A percentile compares a stretch with the other conserved stretches of the same genome.
phyloP scores from a whole-genome alignment of 257 asterid genomes.

The Solanum dulcamara region DNA sequence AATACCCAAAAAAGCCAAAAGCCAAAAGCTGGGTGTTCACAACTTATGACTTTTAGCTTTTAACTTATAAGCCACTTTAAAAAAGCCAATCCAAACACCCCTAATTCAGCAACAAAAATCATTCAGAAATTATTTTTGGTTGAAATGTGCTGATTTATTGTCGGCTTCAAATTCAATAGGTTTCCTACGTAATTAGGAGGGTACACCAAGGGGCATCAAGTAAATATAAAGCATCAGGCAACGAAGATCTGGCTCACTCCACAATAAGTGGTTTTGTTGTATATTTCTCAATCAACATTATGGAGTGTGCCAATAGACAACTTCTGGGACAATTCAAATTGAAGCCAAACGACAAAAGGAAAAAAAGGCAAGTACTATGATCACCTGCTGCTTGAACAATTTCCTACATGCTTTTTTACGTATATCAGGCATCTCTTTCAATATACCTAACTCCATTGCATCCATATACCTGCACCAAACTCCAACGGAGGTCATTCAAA shows the following conservation, averaged over 20 bases:
- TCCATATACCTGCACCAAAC: slow-evolving; percentile 48
- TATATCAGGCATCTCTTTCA: slow-evolving; percentile 69
- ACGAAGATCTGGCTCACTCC: not conserved
- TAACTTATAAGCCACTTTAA: no score
- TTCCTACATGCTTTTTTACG: slow-evolving; percentile 53
- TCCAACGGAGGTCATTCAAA: not conserved
- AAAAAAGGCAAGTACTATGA: not conserved
- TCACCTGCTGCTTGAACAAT: slow-evolving; percentile 69
- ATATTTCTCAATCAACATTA: not conserved
- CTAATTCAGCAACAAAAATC: not conserved
- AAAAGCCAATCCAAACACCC: no score
- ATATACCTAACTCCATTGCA: slow-evolving; percentile 61
- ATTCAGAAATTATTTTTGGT: not conserved
- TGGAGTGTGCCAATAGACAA: not conserved
- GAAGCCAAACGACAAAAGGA: not conserved
- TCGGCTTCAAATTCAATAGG: not conserved
- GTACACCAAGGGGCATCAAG: not conserved
- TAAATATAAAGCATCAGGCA: not conserved
- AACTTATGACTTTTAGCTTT: no score
- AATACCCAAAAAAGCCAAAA: no score
- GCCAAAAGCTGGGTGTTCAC: no score
- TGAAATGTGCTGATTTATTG: not conserved
- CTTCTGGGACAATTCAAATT: not conserved
- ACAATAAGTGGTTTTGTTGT: not conserved
- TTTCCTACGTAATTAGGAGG: not conserved